Evolutionary conservation across 2,329 filamentous ascomycete genomes (phyloP).

Genomic region (Trichophyton benhamiae): DNA sequence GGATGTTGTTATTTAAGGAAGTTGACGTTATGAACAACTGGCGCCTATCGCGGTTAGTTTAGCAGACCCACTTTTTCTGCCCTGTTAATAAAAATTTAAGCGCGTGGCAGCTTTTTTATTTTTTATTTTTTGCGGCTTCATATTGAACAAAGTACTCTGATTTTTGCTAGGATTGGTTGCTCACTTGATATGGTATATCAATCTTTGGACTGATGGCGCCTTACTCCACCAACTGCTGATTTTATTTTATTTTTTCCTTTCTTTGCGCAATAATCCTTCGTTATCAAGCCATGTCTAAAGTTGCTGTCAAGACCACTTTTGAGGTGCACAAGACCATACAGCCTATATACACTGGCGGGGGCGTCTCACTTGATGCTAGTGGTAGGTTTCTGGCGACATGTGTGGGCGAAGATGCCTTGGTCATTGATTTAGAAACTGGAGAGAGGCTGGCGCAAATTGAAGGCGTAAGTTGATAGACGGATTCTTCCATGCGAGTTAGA

Average conservation of each 20-base stretch:
- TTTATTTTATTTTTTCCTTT: too few relatives aligned
- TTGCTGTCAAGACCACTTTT: conserved; percentile 70
- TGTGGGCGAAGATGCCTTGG: conserved; percentile 78
- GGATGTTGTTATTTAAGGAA: background rate
- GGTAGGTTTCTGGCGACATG: conserved; percentile 76
- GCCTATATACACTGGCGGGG: conserved; percentile 87
- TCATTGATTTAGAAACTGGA: conserved; percentile 75
- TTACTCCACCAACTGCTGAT: background rate
- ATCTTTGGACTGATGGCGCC: background rate
- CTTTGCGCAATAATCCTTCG: background rate
- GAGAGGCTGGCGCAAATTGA: conserved; percentile 74
- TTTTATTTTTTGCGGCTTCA: background rate
- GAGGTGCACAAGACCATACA: conserved; percentile 71
- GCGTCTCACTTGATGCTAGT: conserved; percentile 67
- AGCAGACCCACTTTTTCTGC: conserved; percentile 21
- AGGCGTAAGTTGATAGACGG: conserved; percentile 48
- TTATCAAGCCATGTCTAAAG: conserved; percentile 35
- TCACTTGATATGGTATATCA: background rate
- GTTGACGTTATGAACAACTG: background rate
- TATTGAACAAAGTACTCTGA: background rate
- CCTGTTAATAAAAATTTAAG: background rate
- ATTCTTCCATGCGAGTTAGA: background rate
- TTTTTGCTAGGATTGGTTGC: background rate
- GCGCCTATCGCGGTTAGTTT: conserved; percentile 16
- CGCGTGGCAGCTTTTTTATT: background rate